Conservation (phyloP, 2,329 filamentous ascomycete species). For the Gnomoniopsis sp. region DNA sequence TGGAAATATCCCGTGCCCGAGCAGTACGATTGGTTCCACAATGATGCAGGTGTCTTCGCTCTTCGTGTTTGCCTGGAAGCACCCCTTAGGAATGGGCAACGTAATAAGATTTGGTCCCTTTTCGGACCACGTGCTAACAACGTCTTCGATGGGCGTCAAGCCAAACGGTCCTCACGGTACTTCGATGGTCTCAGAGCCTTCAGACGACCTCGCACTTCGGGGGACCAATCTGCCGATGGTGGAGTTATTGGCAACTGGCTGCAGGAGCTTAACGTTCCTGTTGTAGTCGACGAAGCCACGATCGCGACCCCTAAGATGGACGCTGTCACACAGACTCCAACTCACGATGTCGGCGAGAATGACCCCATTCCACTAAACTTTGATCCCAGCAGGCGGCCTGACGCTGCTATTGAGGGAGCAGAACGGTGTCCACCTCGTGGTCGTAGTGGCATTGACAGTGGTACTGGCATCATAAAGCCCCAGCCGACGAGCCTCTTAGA, state of each 20-base stretch:
- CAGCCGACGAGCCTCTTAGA: background rate
- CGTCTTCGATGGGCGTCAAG: conserved; percentile 13
- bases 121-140: conserved; percentile 22
- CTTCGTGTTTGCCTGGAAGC: conserved; percentile 26
- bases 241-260: background rate
- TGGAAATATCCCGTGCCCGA: conserved; percentile 7
- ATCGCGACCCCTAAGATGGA: background rate
- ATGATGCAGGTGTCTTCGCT: conserved; percentile 18
- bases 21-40: conserved; percentile 20
- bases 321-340: background rate
- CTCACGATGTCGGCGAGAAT: background rate
- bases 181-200: conserved; percentile 7
- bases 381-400: background rate
- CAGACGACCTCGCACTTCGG: background rate
- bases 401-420: background rate
- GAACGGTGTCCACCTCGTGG: background rate
- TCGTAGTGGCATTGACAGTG: background rate
- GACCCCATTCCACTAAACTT: background rate
- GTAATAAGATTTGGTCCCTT: conserved; percentile 12
- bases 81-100: background rate
- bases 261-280: background rate
- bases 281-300: background rate
- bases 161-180: conserved; percentile 13
- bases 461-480: background rate
- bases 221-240: background rate